Evolutionary conservation across 208 protist genomes (phyloP).

Genomic region (Acanthamoeba triangularis): DNA sequence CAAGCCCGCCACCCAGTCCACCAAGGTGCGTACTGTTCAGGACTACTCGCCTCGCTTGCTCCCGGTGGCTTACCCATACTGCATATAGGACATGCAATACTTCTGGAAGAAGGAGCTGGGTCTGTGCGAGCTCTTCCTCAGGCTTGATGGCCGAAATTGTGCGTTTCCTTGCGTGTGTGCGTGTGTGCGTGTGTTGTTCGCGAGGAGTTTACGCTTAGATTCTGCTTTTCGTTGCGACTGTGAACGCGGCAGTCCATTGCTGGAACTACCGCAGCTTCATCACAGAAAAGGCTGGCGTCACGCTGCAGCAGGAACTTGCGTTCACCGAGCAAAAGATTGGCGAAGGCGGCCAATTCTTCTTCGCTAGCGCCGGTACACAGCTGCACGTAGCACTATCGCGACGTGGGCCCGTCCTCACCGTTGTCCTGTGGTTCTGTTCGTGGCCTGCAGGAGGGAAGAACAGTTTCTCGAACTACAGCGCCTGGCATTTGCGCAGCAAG

Average conservation of each 20-base stretch:
- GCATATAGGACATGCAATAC: constrained; percentile 1
- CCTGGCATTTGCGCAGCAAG: constrained; percentile 38
- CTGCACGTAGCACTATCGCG: too few species aligned
- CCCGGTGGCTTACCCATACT: too few species aligned
- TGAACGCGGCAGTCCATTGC: constrained; percentile 23
- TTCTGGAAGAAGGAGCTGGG: constrained; percentile 36
- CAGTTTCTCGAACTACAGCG: constrained; percentile 67
- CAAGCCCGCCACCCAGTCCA: background rate
- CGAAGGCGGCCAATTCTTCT: constrained; percentile 38
- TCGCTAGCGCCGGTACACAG: constrained; percentile 1
- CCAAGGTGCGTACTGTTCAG: background rate
- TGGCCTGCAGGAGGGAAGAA: constrained; percentile 20
- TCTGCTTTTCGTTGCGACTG: too few species aligned
- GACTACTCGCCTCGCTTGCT: background rate
- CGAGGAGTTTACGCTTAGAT: background rate
- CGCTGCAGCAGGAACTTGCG: constrained; percentile 11
- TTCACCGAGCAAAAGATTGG: constrained; percentile 60
- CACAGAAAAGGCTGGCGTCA: background rate
- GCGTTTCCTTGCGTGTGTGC: background rate
- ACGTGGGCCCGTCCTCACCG: too few species aligned
- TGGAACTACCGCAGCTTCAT: constrained; percentile 70
- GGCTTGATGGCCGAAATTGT: constrained; percentile 48
- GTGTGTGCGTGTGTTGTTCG: background rate
- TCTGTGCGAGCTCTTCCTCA: constrained; percentile 33
- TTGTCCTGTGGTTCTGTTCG: too few species aligned